Evolutionary conservation across 1,284 basidiomycete genomes (phyloP), one percentile per base, ranked within the genome.

Genomic region (Malassezia vespertilionis): DNA sequence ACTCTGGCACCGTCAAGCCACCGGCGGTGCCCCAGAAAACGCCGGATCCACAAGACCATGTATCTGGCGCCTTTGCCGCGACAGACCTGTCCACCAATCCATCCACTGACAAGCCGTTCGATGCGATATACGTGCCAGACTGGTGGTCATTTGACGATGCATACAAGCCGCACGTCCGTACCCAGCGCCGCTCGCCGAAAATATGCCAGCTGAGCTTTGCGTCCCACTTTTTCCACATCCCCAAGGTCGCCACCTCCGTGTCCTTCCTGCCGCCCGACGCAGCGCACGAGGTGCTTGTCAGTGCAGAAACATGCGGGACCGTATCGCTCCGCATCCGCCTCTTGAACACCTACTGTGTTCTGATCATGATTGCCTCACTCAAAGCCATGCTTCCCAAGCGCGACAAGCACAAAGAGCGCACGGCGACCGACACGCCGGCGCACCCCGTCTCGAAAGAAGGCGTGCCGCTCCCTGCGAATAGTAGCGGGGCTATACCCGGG

Each of bases 341-440:
- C 27, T 78, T 80, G 11, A 81, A 85, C 65, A 73, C 83, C 15
- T 90, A 89, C 65, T 82, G 81, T 60, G 57, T 76, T 9, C 75
- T 91, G 32, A 74, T 88, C 37, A 83, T 82, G 9, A 53, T 77
- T 3, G 75, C 79, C 28, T n/a, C n/a, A n/a, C n/a, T n/a, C n/a
- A n/a, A n/a, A n/a, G 78, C 79, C 0, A 42, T 83, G 31, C 76
- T 73, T 11, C n/a, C 28, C 23, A 23, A 43, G 17, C 28, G 2
- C 71, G 83, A 3, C 27, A 40, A 45, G 5, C 33, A 36, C 30
- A n/a, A 8, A 18, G 18, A 21, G 7, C 18, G 9, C 11, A 7
- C 15, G 33, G 4, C 33, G 18, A 17, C 18, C 18, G 18, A n/a
- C 4, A 21, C 18, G 17, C 5, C 3, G 18, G 15, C 5, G 6